These are phyloP conservation scores for Zygosaccharomyces pseudobailii DNA, from an alignment of 1,139 yeast genomes.

Conservation along the genomic window DNA sequence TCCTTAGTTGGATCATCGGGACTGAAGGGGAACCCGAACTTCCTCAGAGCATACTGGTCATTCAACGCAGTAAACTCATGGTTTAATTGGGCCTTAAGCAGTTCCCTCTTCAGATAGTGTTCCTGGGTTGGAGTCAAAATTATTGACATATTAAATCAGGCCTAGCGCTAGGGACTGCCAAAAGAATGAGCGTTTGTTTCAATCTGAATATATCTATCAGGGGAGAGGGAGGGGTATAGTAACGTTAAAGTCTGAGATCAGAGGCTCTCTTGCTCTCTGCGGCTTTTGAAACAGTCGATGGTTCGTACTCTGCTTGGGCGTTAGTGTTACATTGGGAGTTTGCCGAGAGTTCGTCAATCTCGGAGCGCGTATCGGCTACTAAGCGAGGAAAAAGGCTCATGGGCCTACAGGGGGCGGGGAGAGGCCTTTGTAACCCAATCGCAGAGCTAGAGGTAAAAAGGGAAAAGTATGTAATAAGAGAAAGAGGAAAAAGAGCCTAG, in stretches of 20 bases:
- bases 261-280: not conserved
- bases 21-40: conserved; percentile 71
- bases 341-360: not conserved
- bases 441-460: not conserved
- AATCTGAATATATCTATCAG: not conserved
- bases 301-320: not conserved
- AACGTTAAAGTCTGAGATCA: not conserved
- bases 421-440: not conserved
- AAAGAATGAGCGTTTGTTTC: not conserved
- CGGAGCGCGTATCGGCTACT: not conserved
- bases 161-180: not conserved
- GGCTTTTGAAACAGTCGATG: not conserved
- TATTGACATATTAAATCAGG: conserved; percentile 5
- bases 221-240: not conserved
- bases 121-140: conserved; percentile 58
- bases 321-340: not conserved
- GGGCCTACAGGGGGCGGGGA: not conserved
- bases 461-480: not conserved
- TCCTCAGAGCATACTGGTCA: conserved; percentile 54
- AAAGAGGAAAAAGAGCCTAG: no score
- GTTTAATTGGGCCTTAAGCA: conserved; percentile 56
- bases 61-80: conserved; percentile 57
- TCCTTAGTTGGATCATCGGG: conserved; percentile 32
- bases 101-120: conserved; percentile 79
- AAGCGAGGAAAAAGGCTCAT: not conserved